A percentile compares a stretch with the other conserved stretches of the same genome.
These are phyloP conservation scores for Clavaria fumosa DNA, from an alignment of 768 basidiomycete species.

Conservation along the genomic window DNA sequence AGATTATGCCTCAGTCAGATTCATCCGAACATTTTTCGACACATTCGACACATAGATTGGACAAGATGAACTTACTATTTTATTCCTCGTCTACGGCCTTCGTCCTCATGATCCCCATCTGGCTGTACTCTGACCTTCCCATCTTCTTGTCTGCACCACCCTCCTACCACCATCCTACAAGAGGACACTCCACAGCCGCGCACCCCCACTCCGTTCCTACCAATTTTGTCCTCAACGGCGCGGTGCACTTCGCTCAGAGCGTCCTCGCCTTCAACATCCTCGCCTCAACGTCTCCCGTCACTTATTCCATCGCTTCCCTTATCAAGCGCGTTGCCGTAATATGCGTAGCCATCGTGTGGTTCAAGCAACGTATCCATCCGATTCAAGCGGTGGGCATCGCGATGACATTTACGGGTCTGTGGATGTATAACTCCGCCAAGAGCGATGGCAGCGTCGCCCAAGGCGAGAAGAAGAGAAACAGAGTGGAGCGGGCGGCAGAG, in stretches of 20 bases:
- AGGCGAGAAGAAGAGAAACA: conserved; percentile 78
- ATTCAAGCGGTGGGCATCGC: conserved; percentile 83
- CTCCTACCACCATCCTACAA: conserved; percentile 30
- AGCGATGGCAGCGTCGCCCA: conserved; percentile 80
- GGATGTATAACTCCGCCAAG: conserved; percentile 94
- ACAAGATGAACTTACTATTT: conserved; percentile 91
- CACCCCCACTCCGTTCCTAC: conserved; percentile 56
- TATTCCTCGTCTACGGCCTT: conserved; percentile 95
- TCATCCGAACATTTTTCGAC: conserved; percentile 22
- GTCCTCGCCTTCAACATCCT: conserved; percentile 96
- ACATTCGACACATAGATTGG: conserved; percentile 56
- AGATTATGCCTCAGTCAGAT: conserved; percentile 69
- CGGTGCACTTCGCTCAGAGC: conserved; percentile 93
- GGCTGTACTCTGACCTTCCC: conserved; percentile 79
- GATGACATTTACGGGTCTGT: conserved; percentile 80
- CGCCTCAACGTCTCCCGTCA: conserved; percentile 91
- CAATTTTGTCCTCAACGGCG: conserved; percentile 87
- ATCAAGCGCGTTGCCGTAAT: conserved; percentile 98
- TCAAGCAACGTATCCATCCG: conserved; percentile 71
- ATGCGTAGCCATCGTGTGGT: conserved; percentile 96
- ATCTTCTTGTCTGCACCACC: conserved; percentile 34
- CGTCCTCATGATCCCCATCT: conserved; percentile 89
- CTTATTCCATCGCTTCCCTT: conserved; percentile 95
- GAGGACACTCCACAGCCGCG: conserved; percentile 29
- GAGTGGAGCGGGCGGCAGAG: conserved; percentile 57